phyloP scores from a whole-genome alignment of 805 yeast species.

The Ogataea wickerhamii region DNA sequence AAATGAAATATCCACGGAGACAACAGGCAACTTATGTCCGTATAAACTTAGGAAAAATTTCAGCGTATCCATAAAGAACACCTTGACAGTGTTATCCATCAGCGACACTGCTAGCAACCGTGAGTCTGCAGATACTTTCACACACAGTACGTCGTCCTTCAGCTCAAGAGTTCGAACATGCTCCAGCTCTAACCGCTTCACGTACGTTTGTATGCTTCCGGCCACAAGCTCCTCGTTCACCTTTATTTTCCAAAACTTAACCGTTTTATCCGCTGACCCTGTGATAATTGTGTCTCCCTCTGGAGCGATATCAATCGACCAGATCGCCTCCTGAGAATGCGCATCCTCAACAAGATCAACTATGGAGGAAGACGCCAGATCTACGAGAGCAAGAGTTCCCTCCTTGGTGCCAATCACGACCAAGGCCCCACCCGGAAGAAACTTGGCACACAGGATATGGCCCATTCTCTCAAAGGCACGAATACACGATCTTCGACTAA shows the following conservation, averaged over 20 bases:
- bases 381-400: slow-evolving; percentile 82
- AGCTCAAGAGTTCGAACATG: slow-evolving; percentile 83
- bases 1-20: slow-evolving; percentile 83
- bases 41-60: slow-evolving; percentile 86
- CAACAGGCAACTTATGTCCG: slow-evolving; percentile 95
- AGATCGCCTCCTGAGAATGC: slow-evolving; percentile 70
- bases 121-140: slow-evolving; percentile 76
- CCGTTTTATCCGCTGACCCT: slow-evolving; percentile 89
- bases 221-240: slow-evolving; percentile 66
- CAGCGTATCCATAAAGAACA: slow-evolving; percentile 80
- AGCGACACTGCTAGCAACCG: slow-evolving; percentile 78
- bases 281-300: slow-evolving; percentile 85
- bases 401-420: slow-evolving; percentile 84
- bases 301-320: slow-evolving; percentile 84
- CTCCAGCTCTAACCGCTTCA: slow-evolving; percentile 54
- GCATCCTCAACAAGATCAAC: slow-evolving; percentile 70
- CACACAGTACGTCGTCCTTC: slow-evolving; percentile 78
- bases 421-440: slow-evolving; percentile 88
- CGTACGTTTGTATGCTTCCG: slow-evolving; percentile 51
- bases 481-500: slow-evolving; percentile 66
- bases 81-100: slow-evolving; percentile 92
- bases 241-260: slow-evolving; percentile 85
- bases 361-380: slow-evolving; percentile 75
- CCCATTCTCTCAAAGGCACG: slow-evolving; percentile 83
- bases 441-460: slow-evolving; percentile 73